Evolutionary conservation across 2,329 filamentous ascomycete genomes (phyloP), one percentile per base, ranked within the genome.

Genomic region (Botrytis cinerea): DNA sequence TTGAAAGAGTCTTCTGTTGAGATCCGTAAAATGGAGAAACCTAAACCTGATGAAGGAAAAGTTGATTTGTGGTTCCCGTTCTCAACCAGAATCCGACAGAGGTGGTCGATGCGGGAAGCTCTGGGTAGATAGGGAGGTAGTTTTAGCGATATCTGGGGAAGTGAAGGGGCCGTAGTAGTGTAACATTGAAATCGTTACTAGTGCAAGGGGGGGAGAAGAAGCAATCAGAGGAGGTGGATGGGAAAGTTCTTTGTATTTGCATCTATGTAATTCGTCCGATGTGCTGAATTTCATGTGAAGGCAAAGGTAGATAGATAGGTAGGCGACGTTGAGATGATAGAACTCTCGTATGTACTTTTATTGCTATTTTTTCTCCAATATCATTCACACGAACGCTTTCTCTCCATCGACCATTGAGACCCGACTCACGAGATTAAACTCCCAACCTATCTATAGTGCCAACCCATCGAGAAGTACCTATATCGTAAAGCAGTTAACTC

Each of bases 101-200:
- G 35, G 66, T 68, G 66, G 64, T 38, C 46, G 64, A 67, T 67
- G 64, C 64, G 63, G 45, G 63, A 48, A 66, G 63, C 63, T 66
- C 45, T 51, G 40, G 20, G 32, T n/a, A 40, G 51, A 22, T 54
- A 54, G 7, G 38, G 12, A 45, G 59, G 32, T 32, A 25, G 25
- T 66, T 66, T 68, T 68, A 43, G 66, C 66, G 66, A 68, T 43
- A 68, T 57, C 48, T 54, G 66, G 66, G 66, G 66, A 68, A 68
- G 64, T 57, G 35, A 68, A 68, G 64, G 66, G 48, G 66, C 4
- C 16, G n/a, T 28, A 28, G 46, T 32, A 2, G 46, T 74, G n/a
- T n/a, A 43, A 40, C 59, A 62, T 62, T 28, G 32, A 20, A 32
- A 35, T 22, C 73, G 25, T 16, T n/a, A 54, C 28, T 7, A n/a